Percentiles rank a stretch among this genome's conserved stretches.
phyloP scores from a whole-genome alignment of 495 filamentous ascomycete species.

The Sabuloglossum arenarium region DNA sequence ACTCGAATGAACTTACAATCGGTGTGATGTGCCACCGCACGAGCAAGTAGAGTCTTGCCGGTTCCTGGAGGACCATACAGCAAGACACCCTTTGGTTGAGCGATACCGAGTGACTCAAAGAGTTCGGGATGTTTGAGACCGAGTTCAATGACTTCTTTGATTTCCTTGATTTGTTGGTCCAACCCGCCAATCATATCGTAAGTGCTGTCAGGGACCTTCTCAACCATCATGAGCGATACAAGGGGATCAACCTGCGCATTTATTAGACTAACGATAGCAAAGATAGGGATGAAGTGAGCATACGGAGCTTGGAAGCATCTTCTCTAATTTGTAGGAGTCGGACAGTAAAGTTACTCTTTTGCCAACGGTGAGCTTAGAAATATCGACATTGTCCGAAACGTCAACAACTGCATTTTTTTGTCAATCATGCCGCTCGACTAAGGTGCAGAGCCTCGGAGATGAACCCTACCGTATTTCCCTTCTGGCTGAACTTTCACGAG shows the following conservation, averaged over 20 bases:
- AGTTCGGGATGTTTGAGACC: conserved; percentile 95
- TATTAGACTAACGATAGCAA: background rate
- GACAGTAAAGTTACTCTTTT: conserved; percentile 94
- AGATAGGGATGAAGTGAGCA: background rate
- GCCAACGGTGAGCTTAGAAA: conserved; percentile 84
- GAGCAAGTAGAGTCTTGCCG: conserved; percentile 86
- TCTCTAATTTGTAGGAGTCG: conserved; percentile 93
- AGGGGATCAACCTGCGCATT: conserved; percentile 55
- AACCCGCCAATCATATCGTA: conserved; percentile 99
- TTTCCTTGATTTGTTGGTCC: conserved; percentile 99
- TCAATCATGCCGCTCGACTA: background rate
- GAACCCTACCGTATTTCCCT: conserved; percentile 85
- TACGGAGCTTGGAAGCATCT: conserved; percentile 51
- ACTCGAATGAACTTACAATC: conserved; percentile 98
- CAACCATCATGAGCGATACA: conserved; percentile 99
- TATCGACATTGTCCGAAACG: conserved; percentile 83
- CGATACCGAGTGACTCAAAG: conserved; percentile 96
- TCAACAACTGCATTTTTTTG: conserved; percentile 60
- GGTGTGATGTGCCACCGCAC: conserved; percentile 93
- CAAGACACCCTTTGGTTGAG: conserved; percentile 92
- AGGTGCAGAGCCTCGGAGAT: background rate
- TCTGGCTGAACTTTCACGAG: conserved; percentile 98
- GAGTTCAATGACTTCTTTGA: conserved; percentile 99
- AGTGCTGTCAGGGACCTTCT: conserved; percentile 98
- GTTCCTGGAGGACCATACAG: conserved; percentile 95